A percentile compares a stretch with the other conserved stretches of the same genome.
These are phyloP conservation scores for Paraphaeosphaeria sporulosa DNA, from an alignment of 2,329 filamentous ascomycete genomes.

Conservation along the genomic window DNA sequence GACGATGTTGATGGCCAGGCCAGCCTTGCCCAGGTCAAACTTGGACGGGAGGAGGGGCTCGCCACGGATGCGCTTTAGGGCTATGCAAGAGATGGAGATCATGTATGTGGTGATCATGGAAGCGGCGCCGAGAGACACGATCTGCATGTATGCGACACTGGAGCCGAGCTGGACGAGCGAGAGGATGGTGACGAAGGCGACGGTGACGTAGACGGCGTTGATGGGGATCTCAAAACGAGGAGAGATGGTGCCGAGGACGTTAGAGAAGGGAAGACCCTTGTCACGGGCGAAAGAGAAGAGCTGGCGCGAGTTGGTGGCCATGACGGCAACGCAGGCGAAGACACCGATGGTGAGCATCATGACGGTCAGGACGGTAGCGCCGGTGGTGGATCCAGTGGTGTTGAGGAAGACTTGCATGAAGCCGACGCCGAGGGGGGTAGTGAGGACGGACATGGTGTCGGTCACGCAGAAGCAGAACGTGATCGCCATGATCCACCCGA, in stretches of 20 bases:
- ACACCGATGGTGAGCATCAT: slow-evolving; percentile 23
- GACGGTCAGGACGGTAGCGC: slow-evolving; percentile 19
- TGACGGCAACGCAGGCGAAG: slow-evolving; percentile 21
- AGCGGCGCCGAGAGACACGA: slow-evolving; percentile 24
- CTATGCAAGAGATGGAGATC: slow-evolving; percentile 56
- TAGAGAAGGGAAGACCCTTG: slow-evolving; percentile 17
- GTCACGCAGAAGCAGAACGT: slow-evolving; percentile 35
- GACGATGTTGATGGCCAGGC: slow-evolving; percentile 52
- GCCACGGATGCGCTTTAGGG: slow-evolving; percentile 51
- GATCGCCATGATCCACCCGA: slow-evolving; percentile 50
- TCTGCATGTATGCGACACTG: slow-evolving; percentile 27
- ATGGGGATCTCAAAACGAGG: slow-evolving; percentile 40
- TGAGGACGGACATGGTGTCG: slow-evolving; percentile 8
- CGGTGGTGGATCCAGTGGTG: slow-evolving; percentile 18
- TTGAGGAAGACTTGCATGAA: slow-evolving; percentile 25
- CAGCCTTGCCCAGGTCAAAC: slow-evolving; percentile 55
- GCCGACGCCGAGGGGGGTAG: slow-evolving; percentile 7
- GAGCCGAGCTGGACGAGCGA: slow-evolving; percentile 59
- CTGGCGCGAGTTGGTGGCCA: slow-evolving; percentile 28
- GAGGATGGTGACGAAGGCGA: slow-evolving; percentile 51
- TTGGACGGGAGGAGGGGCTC: slow-evolving; percentile 53
- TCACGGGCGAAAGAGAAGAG: slow-evolving; percentile 23
- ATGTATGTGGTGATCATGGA: slow-evolving; percentile 28
- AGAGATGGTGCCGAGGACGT: slow-evolving; percentile 7
- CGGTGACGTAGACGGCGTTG: slow-evolving; percentile 52